phyloP scores from a whole-genome alignment of 225 moss, liverwort and hornwort species.

The Thuidium tamariscinum region DNA sequence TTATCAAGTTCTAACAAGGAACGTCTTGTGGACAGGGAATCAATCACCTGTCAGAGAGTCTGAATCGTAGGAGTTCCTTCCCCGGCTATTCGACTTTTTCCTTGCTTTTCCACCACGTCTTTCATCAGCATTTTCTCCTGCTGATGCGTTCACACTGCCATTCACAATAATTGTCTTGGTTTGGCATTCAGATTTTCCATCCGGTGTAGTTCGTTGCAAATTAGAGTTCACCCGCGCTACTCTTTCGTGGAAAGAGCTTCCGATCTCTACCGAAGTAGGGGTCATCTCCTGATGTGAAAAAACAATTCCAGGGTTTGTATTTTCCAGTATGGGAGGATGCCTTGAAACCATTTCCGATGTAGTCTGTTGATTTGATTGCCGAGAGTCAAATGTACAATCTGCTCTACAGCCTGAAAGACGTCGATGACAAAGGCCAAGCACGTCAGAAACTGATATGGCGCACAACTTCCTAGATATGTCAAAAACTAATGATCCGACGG shows the following conservation, averaged over 20 bases:
- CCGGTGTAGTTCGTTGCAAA: neutral
- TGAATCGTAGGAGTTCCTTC: constrained; percentile 13
- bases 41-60: constrained; percentile 22
- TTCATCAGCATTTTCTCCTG: neutral
- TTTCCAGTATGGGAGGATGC: neutral
- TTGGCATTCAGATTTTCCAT: neutral
- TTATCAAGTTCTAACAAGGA: neutral
- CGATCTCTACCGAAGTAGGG: neutral
- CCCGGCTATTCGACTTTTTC: constrained; percentile 4
- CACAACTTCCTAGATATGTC: neutral
- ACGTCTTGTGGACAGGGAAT: neutral
- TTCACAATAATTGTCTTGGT: neutral
- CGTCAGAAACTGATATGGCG: neutral
- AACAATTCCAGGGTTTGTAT: neutral
- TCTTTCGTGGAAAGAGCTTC: neutral
- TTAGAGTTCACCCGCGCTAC: constrained; percentile 5
- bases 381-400: neutral
- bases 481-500: neutral
- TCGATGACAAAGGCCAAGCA: neutral
- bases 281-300: neutral
- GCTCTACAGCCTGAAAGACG: neutral
- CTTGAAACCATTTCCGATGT: neutral
- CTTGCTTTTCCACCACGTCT: neutral
- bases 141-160: neutral
- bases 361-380: neutral